Percentiles rank a stretch among this genome's conserved stretches.
These are phyloP conservation scores for Penicillium paradoxum DNA, from an alignment of 495 filamentous ascomycete genomes.

Conservation along the genomic window DNA sequence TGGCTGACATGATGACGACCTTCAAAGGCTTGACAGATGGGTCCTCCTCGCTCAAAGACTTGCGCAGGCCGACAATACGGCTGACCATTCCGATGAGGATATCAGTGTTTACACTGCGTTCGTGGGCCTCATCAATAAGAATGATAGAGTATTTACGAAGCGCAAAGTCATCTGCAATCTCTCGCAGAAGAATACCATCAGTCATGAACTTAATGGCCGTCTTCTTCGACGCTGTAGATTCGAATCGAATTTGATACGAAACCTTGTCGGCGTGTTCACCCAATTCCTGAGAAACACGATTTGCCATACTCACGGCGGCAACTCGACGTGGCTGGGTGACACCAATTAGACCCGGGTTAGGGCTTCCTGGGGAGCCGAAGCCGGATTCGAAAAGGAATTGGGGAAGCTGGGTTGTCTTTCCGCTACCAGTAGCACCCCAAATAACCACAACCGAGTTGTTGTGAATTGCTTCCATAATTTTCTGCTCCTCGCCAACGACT, in stretches of 20 bases:
- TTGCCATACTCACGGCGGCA: constrained; percentile 91
- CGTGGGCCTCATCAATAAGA: constrained; percentile 96
- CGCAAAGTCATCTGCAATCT: constrained; percentile 84
- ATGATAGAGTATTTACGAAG: constrained; percentile 91
- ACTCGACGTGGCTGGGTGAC: constrained; percentile 93
- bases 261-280: constrained; percentile 64
- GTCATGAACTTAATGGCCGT: constrained; percentile 99
- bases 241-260: constrained; percentile 93
- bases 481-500: constrained; percentile 91
- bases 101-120: constrained; percentile 95
- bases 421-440: constrained; percentile 94
- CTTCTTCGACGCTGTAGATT: constrained; percentile 72
- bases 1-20: constrained; percentile 97
- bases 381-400: constrained; percentile 95
- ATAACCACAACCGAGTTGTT: constrained; percentile 83
- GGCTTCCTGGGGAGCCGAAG: constrained; percentile 71
- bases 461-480: constrained; percentile 96
- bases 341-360: constrained; percentile 86
- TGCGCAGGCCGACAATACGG: constrained; percentile 76
- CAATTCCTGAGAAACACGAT: constrained; percentile 81
- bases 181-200: constrained; percentile 89
- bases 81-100: constrained; percentile 96
- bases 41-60: constrained; percentile 58
- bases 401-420: constrained; percentile 95
- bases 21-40: constrained; percentile 71